Conservation (phyloP, 768 basidiomycete species). For the Russula sp. region DNA sequence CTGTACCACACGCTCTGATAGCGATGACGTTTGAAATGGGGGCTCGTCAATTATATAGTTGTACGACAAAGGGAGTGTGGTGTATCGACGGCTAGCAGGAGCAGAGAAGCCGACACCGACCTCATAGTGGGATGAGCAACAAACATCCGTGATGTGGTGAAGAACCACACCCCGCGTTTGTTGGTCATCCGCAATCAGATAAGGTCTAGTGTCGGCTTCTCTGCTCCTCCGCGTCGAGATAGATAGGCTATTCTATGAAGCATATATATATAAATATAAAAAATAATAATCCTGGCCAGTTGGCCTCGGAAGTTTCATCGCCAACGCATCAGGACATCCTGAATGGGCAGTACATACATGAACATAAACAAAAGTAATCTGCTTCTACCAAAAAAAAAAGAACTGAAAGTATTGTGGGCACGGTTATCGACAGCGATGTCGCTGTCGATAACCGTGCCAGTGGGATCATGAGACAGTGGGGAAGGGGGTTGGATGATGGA, state of each 20-base stretch:
- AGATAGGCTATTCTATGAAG: background rate
- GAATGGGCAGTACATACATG: background rate
- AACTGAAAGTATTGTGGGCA: background rate
- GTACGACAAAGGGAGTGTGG: background rate
- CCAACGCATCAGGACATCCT: background rate
- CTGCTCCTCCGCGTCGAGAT: background rate
- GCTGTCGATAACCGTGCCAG: background rate
- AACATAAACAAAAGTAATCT: background rate
- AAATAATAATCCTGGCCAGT: background rate
- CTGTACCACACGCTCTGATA: too few relatives aligned
- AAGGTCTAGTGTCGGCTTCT: background rate
- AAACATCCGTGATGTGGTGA: background rate
- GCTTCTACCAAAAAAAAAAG: background rate
- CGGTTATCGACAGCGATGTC: background rate
- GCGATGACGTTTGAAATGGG: background rate
- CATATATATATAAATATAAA: background rate
- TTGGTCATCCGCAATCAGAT: background rate
- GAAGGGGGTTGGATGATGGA: too few relatives aligned
- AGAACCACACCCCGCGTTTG: background rate
- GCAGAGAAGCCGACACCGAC: background rate
- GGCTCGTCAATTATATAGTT: background rate
- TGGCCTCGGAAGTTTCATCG: background rate
- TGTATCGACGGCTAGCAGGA: background rate
- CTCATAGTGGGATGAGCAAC: background rate
- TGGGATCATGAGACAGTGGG: background rate